These are phyloP conservation scores for Primulina tabacum DNA, from an alignment of 257 asterid species.

Conservation along the genomic window DNA sequence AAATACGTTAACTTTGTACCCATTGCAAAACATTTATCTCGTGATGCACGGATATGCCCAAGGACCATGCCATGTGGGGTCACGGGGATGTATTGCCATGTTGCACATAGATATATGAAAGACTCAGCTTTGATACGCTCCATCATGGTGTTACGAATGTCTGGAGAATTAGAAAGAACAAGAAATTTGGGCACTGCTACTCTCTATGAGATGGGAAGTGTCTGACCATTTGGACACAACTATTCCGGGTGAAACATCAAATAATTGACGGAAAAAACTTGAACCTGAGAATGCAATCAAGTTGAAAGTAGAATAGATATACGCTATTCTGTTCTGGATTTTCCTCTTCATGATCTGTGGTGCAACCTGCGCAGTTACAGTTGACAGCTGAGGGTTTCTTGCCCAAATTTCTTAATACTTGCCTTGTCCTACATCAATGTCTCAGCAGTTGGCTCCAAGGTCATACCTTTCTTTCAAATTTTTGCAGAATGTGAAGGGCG, in stretches of 20 bases:
- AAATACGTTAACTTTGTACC: too few species aligned
- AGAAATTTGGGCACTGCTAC: not conserved
- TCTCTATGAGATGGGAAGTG: not conserved
- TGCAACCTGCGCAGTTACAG: not conserved
- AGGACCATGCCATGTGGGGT: not conserved
- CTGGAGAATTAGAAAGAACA: not conserved
- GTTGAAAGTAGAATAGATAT: too few species aligned
- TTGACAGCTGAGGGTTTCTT: not conserved
- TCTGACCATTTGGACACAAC: not conserved
- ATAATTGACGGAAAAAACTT: not conserved
- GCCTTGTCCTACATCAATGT: not conserved
- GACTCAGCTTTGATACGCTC: not conserved
- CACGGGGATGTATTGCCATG: not conserved
- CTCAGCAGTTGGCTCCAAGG: not conserved
- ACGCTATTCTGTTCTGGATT: not conserved
- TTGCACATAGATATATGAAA: not conserved
- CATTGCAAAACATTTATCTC: not conserved
- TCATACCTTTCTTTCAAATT: not conserved
- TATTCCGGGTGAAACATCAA: not conserved
- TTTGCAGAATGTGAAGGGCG: conserved; percentile 72
- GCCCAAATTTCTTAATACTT: not conserved
- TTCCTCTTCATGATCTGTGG: not conserved
- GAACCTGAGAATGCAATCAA: not conserved
- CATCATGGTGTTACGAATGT: not conserved
- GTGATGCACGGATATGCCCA: not conserved